phyloP scores from a whole-genome alignment of 2,329 filamentous ascomycete genomes.

The Fusarium fracticaudum region DNA sequence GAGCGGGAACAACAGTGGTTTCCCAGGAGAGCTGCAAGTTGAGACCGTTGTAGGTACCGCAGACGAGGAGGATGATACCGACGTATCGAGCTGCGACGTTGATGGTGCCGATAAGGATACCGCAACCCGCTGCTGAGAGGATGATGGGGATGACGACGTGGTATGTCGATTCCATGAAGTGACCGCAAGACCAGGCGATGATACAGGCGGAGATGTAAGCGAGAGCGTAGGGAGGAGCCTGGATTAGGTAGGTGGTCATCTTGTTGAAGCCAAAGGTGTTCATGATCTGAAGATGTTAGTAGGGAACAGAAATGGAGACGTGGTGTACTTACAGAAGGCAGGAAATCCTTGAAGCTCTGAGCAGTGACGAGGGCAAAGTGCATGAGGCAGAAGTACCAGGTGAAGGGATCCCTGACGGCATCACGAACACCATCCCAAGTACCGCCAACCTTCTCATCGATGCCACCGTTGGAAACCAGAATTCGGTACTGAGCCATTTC shows the following conservation, averaged over 20 bases:
- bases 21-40: conserved; percentile 55
- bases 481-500: conserved; percentile 52
- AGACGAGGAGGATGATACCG: conserved; percentile 52
- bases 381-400: conserved; percentile 51
- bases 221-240: conserved; percentile 55
- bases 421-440: conserved; percentile 51
- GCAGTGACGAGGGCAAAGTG: conserved; percentile 57
- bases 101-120: conserved; percentile 54
- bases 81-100: conserved; percentile 55
- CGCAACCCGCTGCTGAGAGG: conserved; percentile 50
- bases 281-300: conserved; percentile 39
- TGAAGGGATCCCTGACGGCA: conserved; percentile 50
- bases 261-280: conserved; percentile 44
- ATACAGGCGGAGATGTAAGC: conserved; percentile 52
- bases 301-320: fast-evolving
- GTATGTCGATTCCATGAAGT: conserved; percentile 51
- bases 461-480: conserved; percentile 49
- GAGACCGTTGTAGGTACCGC: conserved; percentile 52
- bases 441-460: conserved; percentile 50
- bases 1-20: conserved; percentile 52
- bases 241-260: conserved; percentile 52
- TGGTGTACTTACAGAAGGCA: conserved; percentile 47
- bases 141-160: conserved; percentile 53
- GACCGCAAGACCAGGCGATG: conserved; percentile 52
- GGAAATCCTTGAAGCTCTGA: conserved; percentile 54